Conservation (phyloP, 768 basidiomycete species). For the Xerocomus spinulosus region DNA sequence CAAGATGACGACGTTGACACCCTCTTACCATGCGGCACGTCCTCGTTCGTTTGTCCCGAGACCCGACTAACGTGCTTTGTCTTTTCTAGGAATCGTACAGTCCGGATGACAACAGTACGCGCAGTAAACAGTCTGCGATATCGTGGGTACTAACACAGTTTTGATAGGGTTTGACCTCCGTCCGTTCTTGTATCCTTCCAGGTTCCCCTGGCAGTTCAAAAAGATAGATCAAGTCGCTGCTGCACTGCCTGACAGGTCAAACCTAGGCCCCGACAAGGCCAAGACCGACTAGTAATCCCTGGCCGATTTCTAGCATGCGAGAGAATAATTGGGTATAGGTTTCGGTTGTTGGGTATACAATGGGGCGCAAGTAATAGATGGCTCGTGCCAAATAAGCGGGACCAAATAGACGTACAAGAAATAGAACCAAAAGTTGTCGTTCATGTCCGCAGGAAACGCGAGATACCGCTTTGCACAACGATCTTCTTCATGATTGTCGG, state of each 20-base stretch:
- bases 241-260: slow-evolving; percentile 66
- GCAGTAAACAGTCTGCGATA: background rate
- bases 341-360: slow-evolving; percentile 8
- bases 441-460: slow-evolving; percentile 60
- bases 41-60: background rate
- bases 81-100: slow-evolving; percentile 83
- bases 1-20: slow-evolving; percentile 97
- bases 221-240: slow-evolving; percentile 90
- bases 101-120: slow-evolving; percentile 91
- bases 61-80: background rate
- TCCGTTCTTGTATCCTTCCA: slow-evolving; percentile 92
- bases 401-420: slow-evolving; percentile 1
- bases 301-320: background rate
- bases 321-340: background rate
- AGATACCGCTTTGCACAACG: slow-evolving; percentile 67
- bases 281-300: slow-evolving; percentile 41
- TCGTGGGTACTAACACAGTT: slow-evolving; percentile 1
- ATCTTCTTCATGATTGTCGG: slow-evolving; percentile 93
- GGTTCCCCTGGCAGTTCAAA: slow-evolving; percentile 95
- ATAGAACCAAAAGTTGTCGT: background rate
- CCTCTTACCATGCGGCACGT: slow-evolving; percentile 88
- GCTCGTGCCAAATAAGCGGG: background rate
- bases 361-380: background rate
- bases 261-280: slow-evolving; percentile 36
- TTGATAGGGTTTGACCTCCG: slow-evolving; percentile 84